Conservation (phyloP, 164 flowering plant species). For the Vitis rotundifolia region DNA sequence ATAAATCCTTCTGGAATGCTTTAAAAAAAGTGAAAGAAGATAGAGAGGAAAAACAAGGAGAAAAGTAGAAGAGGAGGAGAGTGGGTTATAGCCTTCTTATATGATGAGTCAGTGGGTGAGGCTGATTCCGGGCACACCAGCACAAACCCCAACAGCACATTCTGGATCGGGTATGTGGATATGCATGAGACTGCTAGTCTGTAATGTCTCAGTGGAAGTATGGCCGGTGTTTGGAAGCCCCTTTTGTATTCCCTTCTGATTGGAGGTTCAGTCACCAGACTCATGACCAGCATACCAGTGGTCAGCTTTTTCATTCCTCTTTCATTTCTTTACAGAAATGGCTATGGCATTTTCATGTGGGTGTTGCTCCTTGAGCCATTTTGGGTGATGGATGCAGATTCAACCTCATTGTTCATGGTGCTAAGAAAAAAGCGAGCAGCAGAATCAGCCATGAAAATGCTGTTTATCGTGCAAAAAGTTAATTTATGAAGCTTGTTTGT, state of each 20-base stretch:
- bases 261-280: background rate
- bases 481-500: no score
- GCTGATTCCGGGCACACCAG: background rate
- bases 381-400: no score
- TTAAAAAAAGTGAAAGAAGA: constrained; percentile 12
- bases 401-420: no score
- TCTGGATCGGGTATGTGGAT: constrained; percentile 11
- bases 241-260: background rate
- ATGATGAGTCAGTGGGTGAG: no score
- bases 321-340: background rate
- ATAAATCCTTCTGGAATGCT: constrained; percentile 12
- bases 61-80: background rate
- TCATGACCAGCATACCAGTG: background rate
- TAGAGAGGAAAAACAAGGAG: background rate
- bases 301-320: constrained; percentile 4
- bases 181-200: constrained; percentile 15
- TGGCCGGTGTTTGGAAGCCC: background rate
- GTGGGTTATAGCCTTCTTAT: background rate
- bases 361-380: no score
- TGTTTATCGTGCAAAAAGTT: no score
- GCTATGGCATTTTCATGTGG: no score
- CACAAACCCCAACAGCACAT: constrained; percentile 1
- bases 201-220: constrained; percentile 14
- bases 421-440: no score
- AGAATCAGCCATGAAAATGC: no score